Base-by-base conservation (phyloP, 2,329 filamentous ascomycete species). In the Diplodia corticola region DNA sequence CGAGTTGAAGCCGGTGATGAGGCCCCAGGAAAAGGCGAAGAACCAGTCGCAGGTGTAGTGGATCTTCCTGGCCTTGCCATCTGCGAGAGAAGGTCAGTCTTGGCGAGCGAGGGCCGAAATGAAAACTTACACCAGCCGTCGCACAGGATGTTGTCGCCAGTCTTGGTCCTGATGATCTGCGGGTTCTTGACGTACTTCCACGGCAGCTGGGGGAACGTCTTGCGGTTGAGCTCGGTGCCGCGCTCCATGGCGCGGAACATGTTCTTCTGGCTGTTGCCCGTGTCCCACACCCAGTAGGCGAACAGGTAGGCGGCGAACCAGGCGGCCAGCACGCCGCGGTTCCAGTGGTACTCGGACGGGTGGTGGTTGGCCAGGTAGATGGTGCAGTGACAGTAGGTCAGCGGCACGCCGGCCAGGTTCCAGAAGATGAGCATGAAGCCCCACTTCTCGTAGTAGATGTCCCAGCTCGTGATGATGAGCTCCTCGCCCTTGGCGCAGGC, bases 371-470 rank as follows among this genome's bases (percentile, higher is more conserved):
- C 57, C 63, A 97, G 85, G 80, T 91, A 97, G 73, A 97, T 88
- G 57, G 91, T 94, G 85, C 91, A 95, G 83, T 97, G 93, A 82
- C 92, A 96, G 85, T 97, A 97, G 63, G 89, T 93, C 64, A 97
- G 84, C 13, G 93, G 93, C 24, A 97, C 93, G 71, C 93, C 93
- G 54, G 93, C 92, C 76, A 97, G 83, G 80, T 96, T 97, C 93
- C 93, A 97, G 86, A 97, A 97, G 79, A 96, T 96, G 70, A 97
- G 86, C 93, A 97, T 96, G 83, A 97, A 97, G 63, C 93, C 93
- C 88, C 91, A 93, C 81, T 97, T 97, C 84, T 97, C 93, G 73
- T 92, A 94, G 83, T 96, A 96, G 89, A 97, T 96, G 73, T 97
- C 93, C 90, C 93, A 97, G 60, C 91, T 95, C 7, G 91, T 91